Evolutionary conservation across 2,329 filamentous ascomycete species (phyloP), one percentile per base, ranked within the genome.

Genomic region (Hyphodiscus sp.): DNA sequence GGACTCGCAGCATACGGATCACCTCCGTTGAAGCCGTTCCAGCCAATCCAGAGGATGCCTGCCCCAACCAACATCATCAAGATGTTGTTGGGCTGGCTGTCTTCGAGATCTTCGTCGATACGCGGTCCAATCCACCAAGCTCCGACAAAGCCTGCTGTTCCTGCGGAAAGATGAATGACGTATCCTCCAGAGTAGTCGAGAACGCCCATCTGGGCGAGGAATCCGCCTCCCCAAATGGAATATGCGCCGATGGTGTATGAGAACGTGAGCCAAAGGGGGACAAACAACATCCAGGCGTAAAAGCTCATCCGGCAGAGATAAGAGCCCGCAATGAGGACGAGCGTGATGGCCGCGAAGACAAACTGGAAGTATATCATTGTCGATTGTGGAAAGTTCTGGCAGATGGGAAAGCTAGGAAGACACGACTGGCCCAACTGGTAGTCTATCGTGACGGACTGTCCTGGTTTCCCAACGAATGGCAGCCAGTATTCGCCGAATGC

Each of bases 301-400:
- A 78, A 76, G 61, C 73, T 77, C 73, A 77, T 77, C 41, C 76
- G 68, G 23, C 74, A 71, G 1, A 78, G 69, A 30, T 71, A 72
- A 6, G 73, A 70, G 5, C 76, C 76, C 0, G 74, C 75, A 50
- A 73, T 63, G 45, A 78, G 73, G 50, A 76, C 69, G 1, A 77
- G 58, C 0, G 76, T 78, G 57, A 77, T 77, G 44, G 74, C 75
- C 0, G 75, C 75, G 63, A 78, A 78, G 46, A 76, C 75, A 58
- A 77, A 78, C 58, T 78, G 76, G 66, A 78, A 78, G 63, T 78
- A 78, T 0, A 77, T 67, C 76, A 78, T 78, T 3, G 75, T 77
- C 5, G 70, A 68, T 51, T 74, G 65, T 0, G 74, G 73, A 56
- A 74, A 77, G 55, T 70, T 69, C 50, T 73, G 70, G 6, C 57